phyloP scores from a whole-genome alignment of 2,329 filamentous ascomycete species.

The Trichophyton simii region DNA sequence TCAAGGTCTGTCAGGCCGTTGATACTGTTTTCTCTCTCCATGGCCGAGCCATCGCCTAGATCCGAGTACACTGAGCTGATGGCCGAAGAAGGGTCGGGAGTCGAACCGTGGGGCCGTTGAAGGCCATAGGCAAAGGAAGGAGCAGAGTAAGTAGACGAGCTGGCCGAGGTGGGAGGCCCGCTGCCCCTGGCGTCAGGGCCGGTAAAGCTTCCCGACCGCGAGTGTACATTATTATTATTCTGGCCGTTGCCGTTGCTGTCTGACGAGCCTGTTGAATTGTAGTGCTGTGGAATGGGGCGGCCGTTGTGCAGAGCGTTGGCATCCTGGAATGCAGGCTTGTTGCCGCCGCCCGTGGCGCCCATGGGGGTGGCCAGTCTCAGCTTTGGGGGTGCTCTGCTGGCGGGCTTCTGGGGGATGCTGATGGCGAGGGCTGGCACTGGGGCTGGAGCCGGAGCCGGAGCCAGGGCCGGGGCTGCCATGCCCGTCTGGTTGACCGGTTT shows the following conservation, averaged over 20 bases:
- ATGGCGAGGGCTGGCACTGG: slow-evolving; percentile 17
- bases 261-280: slow-evolving; percentile 47
- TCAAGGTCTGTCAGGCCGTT: slow-evolving; percentile 67
- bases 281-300: slow-evolving; percentile 45
- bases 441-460: too few species aligned
- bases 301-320: slow-evolving; percentile 42
- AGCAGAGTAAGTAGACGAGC: slow-evolving; percentile 73
- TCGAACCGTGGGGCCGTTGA: slow-evolving; percentile 48
- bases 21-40: slow-evolving; percentile 73
- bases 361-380: slow-evolving; percentile 79
- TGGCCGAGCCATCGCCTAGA: slow-evolving; percentile 58
- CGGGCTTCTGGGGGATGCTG: slow-evolving; percentile 19
- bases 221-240: slow-evolving; percentile 49
- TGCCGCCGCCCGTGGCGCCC: slow-evolving; percentile 40
- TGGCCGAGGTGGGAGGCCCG: slow-evolving; percentile 64
- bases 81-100: slow-evolving; percentile 75
- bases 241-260: slow-evolving; percentile 39
- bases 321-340: slow-evolving; percentile 46
- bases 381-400: slow-evolving; percentile 46
- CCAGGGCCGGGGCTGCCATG: slow-evolving; percentile 14
- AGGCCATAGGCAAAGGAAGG: slow-evolving; percentile 68
- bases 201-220: slow-evolving; percentile 72
- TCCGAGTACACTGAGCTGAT: slow-evolving; percentile 78
- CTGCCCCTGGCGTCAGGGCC: slow-evolving; percentile 58
- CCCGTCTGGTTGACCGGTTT: slow-evolving; percentile 48